These are phyloP conservation scores for Phoma sp. DNA, from an alignment of 2,329 filamentous ascomycete genomes.

Conservation along the genomic window DNA sequence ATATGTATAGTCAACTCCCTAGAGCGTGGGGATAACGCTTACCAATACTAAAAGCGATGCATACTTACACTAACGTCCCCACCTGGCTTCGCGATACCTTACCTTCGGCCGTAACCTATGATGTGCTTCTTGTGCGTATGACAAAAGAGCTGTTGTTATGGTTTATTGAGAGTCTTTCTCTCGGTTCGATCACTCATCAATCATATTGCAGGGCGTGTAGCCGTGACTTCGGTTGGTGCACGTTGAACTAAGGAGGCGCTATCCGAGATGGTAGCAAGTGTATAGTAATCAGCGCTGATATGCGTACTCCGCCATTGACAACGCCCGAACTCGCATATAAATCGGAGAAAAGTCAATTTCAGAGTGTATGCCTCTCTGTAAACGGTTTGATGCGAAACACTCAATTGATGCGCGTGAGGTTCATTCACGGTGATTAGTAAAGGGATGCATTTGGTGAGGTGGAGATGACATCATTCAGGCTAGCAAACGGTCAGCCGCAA, in stretches of 20 bases:
- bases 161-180: not conserved
- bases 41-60: not conserved
- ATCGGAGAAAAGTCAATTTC: not conserved
- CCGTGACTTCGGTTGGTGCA: not conserved
- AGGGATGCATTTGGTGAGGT: not conserved
- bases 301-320: not conserved
- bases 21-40: not conserved
- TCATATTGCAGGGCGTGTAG: not conserved
- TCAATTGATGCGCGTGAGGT: not conserved
- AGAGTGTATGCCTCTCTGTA: not conserved
- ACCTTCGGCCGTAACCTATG: not conserved
- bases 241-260: not conserved
- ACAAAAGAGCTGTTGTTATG: not conserved
- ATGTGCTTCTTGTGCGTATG: not conserved
- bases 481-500: not conserved
- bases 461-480: not conserved
- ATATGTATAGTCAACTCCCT: no score
- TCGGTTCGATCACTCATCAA: conserved; percentile 14
- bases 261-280: conserved; percentile 5
- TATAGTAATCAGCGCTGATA: conserved; percentile 10
- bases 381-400: not conserved
- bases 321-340: not conserved
- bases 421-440: not conserved
- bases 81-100: not conserved
- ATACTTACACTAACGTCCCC: not conserved